Conservation (phyloP, 208 protist genomes). For the Crithidia sp. region DNA sequence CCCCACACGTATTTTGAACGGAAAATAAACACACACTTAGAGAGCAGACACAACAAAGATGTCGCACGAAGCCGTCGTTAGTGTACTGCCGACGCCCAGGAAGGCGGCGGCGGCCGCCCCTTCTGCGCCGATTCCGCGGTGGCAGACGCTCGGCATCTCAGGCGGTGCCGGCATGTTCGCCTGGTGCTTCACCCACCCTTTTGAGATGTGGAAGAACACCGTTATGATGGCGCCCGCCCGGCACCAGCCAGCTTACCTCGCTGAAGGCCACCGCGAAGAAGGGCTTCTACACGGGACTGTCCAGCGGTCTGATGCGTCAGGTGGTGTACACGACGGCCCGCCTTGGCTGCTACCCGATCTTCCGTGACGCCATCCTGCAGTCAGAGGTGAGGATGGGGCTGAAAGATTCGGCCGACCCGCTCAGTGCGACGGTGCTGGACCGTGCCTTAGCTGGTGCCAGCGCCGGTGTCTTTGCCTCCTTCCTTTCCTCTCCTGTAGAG, state of each 20-base stretch:
- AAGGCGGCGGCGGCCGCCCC: background rate
- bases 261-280: slow-evolving; percentile 59
- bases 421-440: slow-evolving; percentile 63
- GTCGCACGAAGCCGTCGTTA: background rate
- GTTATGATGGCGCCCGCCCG: slow-evolving; percentile 77
- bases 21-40: no score
- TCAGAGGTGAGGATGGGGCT: slow-evolving; percentile 48
- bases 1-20: no score
- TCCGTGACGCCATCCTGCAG: slow-evolving; percentile 80
- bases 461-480: slow-evolving; percentile 84
- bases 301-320: slow-evolving; percentile 82
- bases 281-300: slow-evolving; percentile 86
- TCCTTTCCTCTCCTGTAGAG: slow-evolving; percentile 88
- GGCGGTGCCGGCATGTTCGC: slow-evolving; percentile 85
- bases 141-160: slow-evolving; percentile 76
- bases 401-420: slow-evolving; percentile 47
- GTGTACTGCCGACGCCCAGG: background rate
- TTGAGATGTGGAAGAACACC: slow-evolving; percentile 95
- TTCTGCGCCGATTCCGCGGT: slow-evolving; percentile 34
- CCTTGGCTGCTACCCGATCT: slow-evolving; percentile 91
- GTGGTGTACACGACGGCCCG: slow-evolving; percentile 90
- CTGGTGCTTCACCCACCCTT: slow-evolving; percentile 92
- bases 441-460: slow-evolving; percentile 77
- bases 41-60: background rate
- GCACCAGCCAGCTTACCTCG: slow-evolving; percentile 53